Conservation (phyloP, 805 yeast genomes). For the Lachancea dasiensis region DNA sequence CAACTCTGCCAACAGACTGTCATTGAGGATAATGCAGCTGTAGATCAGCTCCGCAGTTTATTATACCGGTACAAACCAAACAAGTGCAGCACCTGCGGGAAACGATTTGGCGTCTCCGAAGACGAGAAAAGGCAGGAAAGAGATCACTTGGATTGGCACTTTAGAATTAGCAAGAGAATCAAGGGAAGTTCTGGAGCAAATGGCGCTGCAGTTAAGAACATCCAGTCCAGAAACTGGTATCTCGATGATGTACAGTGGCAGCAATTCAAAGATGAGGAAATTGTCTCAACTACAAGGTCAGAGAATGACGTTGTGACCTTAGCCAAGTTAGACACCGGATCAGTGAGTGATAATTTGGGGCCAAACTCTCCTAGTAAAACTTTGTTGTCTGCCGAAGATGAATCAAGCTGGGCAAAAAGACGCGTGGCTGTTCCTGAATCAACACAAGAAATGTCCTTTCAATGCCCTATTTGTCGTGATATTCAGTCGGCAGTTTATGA, state of each 20-base stretch:
- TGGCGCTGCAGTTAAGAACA: constrained; percentile 30
- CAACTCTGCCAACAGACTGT: constrained; percentile 34
- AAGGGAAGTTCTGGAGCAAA: constrained; percentile 34
- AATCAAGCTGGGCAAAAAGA: constrained; percentile 36
- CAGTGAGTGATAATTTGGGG: constrained; percentile 3
- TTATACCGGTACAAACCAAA: constrained; percentile 46
- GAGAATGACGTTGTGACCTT: constrained; percentile 12
- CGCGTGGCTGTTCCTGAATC: constrained; percentile 65
- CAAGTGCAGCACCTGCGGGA: constrained; percentile 87
- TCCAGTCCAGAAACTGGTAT: constrained; percentile 81
- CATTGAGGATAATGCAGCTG: constrained; percentile 21
- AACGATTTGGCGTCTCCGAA: constrained; percentile 60
- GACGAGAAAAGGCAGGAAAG: constrained; percentile 50
- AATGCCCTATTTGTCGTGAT: constrained; percentile 71
- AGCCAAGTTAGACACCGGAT: constrained; percentile 15
- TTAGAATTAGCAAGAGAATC: constrained; percentile 73
- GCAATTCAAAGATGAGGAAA: constrained; percentile 62
- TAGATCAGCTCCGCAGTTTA: constrained; percentile 25
- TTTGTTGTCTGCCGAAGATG: constrained; percentile 9
- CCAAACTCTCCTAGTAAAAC: constrained; percentile 9
- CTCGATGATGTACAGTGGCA: constrained; percentile 68
- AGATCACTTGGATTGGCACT: constrained; percentile 92
- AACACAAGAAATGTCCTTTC: constrained; percentile 47
- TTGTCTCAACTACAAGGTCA: constrained; percentile 34
- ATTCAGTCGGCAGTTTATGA: constrained; percentile 56